Evolutionary conservation across 2,329 filamentous ascomycete genomes (phyloP), one percentile per base, ranked within the genome.

Genomic region (Didymella sp.): DNA sequence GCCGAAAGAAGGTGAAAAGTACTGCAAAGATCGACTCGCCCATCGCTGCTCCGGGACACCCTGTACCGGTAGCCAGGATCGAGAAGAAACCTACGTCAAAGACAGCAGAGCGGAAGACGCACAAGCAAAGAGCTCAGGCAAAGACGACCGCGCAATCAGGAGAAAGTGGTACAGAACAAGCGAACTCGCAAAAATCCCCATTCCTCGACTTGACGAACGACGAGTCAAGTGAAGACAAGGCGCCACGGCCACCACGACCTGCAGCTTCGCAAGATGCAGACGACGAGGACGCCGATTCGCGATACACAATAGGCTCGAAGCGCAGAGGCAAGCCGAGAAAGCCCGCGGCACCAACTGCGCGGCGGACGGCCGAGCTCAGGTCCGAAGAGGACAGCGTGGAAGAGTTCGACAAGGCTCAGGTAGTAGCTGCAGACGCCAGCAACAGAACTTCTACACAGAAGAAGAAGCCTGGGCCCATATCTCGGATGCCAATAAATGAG

Each of bases 341-440:
- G 19, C 21, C 19, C 7, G 21, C 9, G n/a, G 30, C 27, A 6
- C n/a, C 24, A 21, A 21, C n/a, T 33, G 43, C 19, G 11, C 48
- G 48, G 15, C 37, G 43, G 27, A 57, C 54, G 8, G 54, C 48
- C 27, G 54, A 57, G 22, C 48, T 57, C 19, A 38, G 7, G 15
- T 57, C 44, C 30, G 54, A 57, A 19, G 48, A 57, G 25, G 54
- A 57, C n/a, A 38, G 44, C 3, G 11, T 52, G 22, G 56, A 48
- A 24, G 56, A 55, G 15, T 21, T 55, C 8, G 56, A 59, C 12
- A 55, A 59, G n/a, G 47, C 51, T 2, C 24, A 59, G 4, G 46
- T 22, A 4, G 46, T 24, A 3, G 31, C 52, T 38, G 43, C 48
- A 6, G 24, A 24, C 24, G 30, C 38, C 37, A 43, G 8, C 25